phyloP scores from a whole-genome alignment of 805 yeast genomes.

The Schwanniomyces pseudopolymorphus region DNA sequence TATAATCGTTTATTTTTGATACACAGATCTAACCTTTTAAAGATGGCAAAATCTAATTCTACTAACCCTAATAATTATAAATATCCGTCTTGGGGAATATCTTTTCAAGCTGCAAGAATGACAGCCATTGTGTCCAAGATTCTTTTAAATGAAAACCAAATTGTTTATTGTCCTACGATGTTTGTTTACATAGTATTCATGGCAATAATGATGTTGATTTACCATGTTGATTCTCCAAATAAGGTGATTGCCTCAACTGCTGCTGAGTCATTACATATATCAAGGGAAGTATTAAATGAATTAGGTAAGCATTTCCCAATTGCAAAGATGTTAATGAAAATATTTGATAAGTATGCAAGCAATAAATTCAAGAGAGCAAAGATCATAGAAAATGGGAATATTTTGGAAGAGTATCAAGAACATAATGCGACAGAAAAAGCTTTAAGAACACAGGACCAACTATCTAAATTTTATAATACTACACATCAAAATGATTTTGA shows the following conservation, averaged over 20 bases:
- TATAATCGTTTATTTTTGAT: conserved; percentile 70
- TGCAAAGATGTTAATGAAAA: conserved; percentile 33
- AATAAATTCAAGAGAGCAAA: conserved; percentile 42
- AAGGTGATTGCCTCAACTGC: conserved; percentile 42
- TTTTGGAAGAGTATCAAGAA: conserved; percentile 40
- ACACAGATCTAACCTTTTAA: conserved; percentile 65
- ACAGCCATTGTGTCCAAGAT: conserved; percentile 63
- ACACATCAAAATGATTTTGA: not conserved
- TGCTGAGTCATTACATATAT: conserved; percentile 38
- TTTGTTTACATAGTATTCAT: conserved; percentile 58
- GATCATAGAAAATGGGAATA: conserved; percentile 38
- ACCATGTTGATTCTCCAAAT: conserved; percentile 55
- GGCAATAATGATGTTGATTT: conserved; percentile 69
- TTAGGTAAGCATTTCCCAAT: conserved; percentile 39
- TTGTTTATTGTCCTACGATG: conserved; percentile 56
- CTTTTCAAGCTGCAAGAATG: conserved; percentile 79
- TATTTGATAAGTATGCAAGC: conserved; percentile 43
- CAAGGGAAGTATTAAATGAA: conserved; percentile 38
- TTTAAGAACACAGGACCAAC: conserved; percentile 18
- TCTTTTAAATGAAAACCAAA: conserved; percentile 47
- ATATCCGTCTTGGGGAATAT: conserved; percentile 78
- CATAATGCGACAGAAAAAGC: conserved; percentile 23
- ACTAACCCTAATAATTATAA: conserved; percentile 43
- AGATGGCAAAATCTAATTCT: conserved; percentile 44
- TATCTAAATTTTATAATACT: conserved; percentile 16